Evolutionary conservation across 768 basidiomycete genomes (phyloP), one percentile per base, ranked within the genome.

Genomic region (Mycena maculata): DNA sequence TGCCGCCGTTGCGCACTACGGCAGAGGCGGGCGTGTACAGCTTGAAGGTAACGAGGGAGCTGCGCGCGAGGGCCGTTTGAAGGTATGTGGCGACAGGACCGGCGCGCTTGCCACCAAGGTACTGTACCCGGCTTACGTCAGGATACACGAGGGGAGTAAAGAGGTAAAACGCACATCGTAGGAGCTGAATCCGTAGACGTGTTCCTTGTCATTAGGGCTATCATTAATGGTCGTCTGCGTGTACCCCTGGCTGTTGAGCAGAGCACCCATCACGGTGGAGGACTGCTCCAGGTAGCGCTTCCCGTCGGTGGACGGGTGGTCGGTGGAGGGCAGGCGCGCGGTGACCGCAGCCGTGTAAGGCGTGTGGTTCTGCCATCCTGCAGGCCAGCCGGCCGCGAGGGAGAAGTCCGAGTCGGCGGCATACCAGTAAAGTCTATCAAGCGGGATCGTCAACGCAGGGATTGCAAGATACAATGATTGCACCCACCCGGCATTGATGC

Each of bases 71-170:
- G 6, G 89, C 87, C n/a, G 88, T 85, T 61, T 84, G 82, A 73
- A 86, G 84, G 77, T 90, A 90, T 5, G 87, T 88, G 10, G 85
- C 84, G 20, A 89, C 86, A 12, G 88, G 86, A 0, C 88, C 89
- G 12, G 82, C 86, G 53, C 84, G 84, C 65, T 83, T 83, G 22
- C 84, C 84, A 44, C 77, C 75, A 15, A 83, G 65, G 74, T 83
- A 85, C 83, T 84, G 56, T 30, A 41, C 9, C 4, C 10, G 45
- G n/a, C n/a, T n/a, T 15, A 56, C 2, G 33, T 31, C 41, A 10
- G 45, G 22, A 28, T 39, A 27, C 5, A 4, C 9, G n/a, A 20
- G 23, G 23, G 11, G 33, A 33, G 27, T 22, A 57, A 38, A 11
- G 3, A 39, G 38, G 28, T 3, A 30, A 15, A 72, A 2, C 81